phyloP scores from a whole-genome alignment of 352 stramenopile species.

The Pythium guiyangense region DNA sequence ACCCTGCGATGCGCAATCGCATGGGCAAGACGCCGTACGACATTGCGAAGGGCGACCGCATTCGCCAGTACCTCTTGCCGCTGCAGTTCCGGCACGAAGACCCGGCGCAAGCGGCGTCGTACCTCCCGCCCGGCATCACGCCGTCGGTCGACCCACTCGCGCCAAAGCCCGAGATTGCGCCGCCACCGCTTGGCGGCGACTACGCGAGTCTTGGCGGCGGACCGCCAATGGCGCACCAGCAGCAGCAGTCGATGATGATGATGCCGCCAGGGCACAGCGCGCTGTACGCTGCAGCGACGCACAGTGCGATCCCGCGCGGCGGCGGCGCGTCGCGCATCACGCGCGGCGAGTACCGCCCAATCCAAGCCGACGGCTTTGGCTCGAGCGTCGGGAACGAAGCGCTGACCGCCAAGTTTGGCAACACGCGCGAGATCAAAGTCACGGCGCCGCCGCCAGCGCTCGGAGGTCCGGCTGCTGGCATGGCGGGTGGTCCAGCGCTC shows the following conservation, averaged over 20 bases:
- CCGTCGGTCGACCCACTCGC: constrained; percentile 64
- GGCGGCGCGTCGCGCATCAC: constrained; percentile 45
- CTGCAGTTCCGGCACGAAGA: constrained; percentile 88
- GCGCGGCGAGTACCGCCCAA: constrained; percentile 72
- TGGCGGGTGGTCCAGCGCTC: constrained; percentile 10
- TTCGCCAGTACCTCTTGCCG: constrained; percentile 81
- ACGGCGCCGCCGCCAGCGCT: constrained; percentile 62
- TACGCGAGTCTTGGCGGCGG: constrained; percentile 17
- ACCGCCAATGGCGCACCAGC: constrained; percentile 8
- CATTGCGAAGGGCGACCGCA: constrained; percentile 77
- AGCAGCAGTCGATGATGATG: constrained; percentile 16
- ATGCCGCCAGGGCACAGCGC: constrained; percentile 31
- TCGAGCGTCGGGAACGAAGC: constrained; percentile 86
- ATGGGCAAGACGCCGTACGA: constrained; percentile 79
- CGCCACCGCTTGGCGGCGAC: constrained; percentile 54
- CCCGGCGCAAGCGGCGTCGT: constrained; percentile 44
- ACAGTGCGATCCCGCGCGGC: constrained; percentile 72
- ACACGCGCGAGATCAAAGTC: constrained; percentile 76
- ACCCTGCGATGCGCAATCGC: constrained; percentile 77
- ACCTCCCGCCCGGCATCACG: constrained; percentile 72
- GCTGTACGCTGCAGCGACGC: constrained; percentile 71
- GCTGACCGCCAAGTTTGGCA: constrained; percentile 88
- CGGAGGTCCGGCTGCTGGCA: neutral
- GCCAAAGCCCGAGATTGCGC: constrained; percentile 55
- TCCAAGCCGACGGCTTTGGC: constrained; percentile 87